Base-by-base conservation (phyloP, 768 basidiomycete genomes). In the Lactarius hatsudake region DNA sequence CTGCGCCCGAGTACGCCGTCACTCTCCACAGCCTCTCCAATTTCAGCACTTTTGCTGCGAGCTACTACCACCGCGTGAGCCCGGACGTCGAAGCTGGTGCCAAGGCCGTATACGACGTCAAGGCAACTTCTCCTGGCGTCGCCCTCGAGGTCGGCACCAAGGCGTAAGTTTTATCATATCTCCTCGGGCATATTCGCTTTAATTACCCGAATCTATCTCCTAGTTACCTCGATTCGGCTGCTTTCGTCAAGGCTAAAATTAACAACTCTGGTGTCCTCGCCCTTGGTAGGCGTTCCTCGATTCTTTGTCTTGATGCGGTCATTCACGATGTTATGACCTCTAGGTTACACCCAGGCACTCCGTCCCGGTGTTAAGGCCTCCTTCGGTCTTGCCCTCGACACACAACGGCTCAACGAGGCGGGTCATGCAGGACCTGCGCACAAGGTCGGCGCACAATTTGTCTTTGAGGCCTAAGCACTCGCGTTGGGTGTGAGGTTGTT, bases 211-310 rank as follows among this genome's bases (percentile, higher is more conserved):
- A 34, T 23, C 40, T 9, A 23, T 40, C 6, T 26, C 62, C 17
- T 64, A 91, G 88, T 58, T 88, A 88, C 81, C 88, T 96, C 70
- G 95, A 98, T 81, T 79, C 84, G 36, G 88, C 94, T 71, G 90
- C 95, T 10, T 98, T 93, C 75, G 84, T 98, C 81, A 98, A 99
- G 86, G 93, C 95, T 72, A 98, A 98, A 86, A 96, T 98, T 83
- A 98, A 98, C 87, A 96, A 96, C 81, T 77, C 87, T 66, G 96
- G 96, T 83, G 84, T 96, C 75, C 84, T 97, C 72, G 90, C 86
- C 73, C 87, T 96, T 71, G 89, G 86, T 93, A 38, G 2, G 76
- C 69, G 79, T 30, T 30, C 61, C n/a, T 56, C 40, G 53, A 32
- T 32, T 32, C 6, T 6, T 32, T 34, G 8, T 9, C 34, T 5